These are phyloP conservation scores for Candida xyloterini DNA, from an alignment of 805 yeast species.

Conservation along the genomic window DNA sequence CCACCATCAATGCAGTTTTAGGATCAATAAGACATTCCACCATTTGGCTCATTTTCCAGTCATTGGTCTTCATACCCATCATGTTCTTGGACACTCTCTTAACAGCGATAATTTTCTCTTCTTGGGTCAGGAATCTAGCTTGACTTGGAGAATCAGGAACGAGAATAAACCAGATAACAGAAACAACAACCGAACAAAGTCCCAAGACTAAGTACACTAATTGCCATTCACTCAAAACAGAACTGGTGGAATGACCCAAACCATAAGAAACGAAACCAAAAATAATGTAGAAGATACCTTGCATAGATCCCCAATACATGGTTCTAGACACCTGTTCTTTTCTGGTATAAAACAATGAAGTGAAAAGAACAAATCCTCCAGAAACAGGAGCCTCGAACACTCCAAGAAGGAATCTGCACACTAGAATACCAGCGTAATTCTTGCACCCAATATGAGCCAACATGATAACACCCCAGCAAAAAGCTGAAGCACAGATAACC, in stretches of 20 bases:
- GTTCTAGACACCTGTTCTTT: conserved; percentile 34
- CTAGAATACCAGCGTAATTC: conserved; percentile 35
- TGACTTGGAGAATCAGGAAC: conserved; percentile 29
- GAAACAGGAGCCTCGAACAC: conserved; percentile 36
- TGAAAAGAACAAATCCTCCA: conserved; percentile 32
- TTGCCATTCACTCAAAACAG: conserved; percentile 29
- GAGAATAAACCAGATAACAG: conserved; percentile 23
- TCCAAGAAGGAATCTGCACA: conserved; percentile 36
- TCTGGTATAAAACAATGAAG: conserved; percentile 31
- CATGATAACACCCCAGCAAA: conserved; percentile 37
- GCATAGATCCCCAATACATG: conserved; percentile 14
- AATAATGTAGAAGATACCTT: conserved; percentile 10
- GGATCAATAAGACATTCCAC: conserved; percentile 23
- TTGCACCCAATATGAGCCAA: conserved; percentile 34
- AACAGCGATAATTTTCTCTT: conserved; percentile 26
- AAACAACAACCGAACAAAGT: conserved; percentile 22
- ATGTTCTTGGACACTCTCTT: conserved; percentile 28
- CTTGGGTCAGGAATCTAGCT: conserved; percentile 28
- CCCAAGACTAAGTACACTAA: conserved; percentile 29
- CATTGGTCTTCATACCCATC: conserved; percentile 30
- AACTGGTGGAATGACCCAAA: conserved; percentile 22
- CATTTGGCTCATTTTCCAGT: conserved; percentile 27
- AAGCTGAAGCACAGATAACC: conserved; percentile 28
- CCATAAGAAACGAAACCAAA: conserved; percentile 28
- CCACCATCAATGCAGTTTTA: conserved; percentile 23